Conservation (phyloP, 306 rosid genomes). For the Dryas octopetala region DNA sequence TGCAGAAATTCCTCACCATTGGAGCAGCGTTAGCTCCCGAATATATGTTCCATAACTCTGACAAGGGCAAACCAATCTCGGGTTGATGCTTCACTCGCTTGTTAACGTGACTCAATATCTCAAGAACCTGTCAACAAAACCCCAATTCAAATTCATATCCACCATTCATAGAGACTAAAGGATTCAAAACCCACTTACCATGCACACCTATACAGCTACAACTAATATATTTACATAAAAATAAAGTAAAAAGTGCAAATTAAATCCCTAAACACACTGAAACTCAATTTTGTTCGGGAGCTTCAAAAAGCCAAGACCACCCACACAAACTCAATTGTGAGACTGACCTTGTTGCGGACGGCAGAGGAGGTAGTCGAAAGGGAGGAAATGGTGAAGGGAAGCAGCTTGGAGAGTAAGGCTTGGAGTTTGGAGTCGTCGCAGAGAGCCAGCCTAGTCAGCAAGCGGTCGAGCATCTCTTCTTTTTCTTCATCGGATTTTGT, state of each 20-base stretch:
- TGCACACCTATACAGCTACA: neutral
- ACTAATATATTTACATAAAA: neutral
- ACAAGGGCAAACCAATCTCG: slow-evolving; percentile 78
- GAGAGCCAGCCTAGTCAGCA: slow-evolving; percentile 86
- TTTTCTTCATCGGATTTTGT: slow-evolving; percentile 60
- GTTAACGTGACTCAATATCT: slow-evolving; percentile 96
- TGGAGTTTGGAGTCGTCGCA: slow-evolving; percentile 91
- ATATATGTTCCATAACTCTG: slow-evolving; percentile 76
- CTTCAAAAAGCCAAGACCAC: neutral
- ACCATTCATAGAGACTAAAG: no score
- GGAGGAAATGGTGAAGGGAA: slow-evolving; percentile 75
- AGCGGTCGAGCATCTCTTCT: slow-evolving; percentile 83
- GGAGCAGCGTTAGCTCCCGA: slow-evolving; percentile 58
- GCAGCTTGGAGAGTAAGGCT: slow-evolving; percentile 71
- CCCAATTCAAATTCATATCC: neutral
- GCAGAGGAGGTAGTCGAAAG: slow-evolving; percentile 62
- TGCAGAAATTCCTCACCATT: slow-evolving; percentile 90
- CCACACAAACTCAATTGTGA: slow-evolving; percentile 1
- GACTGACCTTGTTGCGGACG: slow-evolving; percentile 76
- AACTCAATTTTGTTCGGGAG: neutral
- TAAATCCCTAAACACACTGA: slow-evolving; percentile 11
- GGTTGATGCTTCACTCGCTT: slow-evolving; percentile 92
- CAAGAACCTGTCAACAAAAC: slow-evolving; percentile 62
- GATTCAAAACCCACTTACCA: neutral
- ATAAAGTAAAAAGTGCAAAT: neutral